Percentiles rank a stretch among this genome's conserved stretches.
Conservation (phyloP, 192 early-diverging fungal species). For the Backusella luteola region DNA sequence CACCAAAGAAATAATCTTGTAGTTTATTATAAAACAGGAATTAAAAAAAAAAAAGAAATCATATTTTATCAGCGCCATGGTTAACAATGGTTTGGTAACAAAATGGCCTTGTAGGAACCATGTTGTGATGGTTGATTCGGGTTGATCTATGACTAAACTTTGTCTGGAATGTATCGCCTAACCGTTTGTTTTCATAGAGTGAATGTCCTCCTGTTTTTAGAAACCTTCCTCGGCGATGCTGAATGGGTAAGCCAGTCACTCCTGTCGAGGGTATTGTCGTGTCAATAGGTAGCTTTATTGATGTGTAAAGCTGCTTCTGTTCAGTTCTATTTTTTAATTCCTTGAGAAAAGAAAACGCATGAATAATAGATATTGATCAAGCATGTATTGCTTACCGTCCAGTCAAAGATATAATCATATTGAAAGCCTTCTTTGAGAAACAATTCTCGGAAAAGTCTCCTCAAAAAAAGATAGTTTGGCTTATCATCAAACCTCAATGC, state of each 20-base stretch:
- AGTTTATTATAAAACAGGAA: background rate
- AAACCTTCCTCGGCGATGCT: background rate
- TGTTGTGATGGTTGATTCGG: background rate
- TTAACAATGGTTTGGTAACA: background rate
- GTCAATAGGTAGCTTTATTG: background rate
- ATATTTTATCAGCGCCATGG: background rate
- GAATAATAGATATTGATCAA: background rate
- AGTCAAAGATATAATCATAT: constrained; percentile 91
- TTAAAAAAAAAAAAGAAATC: background rate
- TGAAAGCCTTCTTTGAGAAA: constrained; percentile 82
- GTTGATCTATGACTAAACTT: background rate
- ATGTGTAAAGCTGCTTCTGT: background rate
- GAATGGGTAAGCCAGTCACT: background rate
- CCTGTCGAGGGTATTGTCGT: background rate
- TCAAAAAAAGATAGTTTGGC: constrained; percentile 85
- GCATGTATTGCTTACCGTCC: constrained; percentile 63
- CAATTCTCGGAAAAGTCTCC: constrained; percentile 82
- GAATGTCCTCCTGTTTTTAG: background rate
- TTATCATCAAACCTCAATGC: constrained; percentile 87
- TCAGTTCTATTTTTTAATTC: background rate
- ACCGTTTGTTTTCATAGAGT: background rate
- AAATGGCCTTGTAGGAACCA: background rate
- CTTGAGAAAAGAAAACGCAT: background rate
- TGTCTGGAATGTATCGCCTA: background rate
- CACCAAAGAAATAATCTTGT: constrained; percentile 21